Evolutionary conservation across 2,329 filamentous ascomycete genomes (phyloP).

Genomic region (Sphaceloma murrayae): DNA sequence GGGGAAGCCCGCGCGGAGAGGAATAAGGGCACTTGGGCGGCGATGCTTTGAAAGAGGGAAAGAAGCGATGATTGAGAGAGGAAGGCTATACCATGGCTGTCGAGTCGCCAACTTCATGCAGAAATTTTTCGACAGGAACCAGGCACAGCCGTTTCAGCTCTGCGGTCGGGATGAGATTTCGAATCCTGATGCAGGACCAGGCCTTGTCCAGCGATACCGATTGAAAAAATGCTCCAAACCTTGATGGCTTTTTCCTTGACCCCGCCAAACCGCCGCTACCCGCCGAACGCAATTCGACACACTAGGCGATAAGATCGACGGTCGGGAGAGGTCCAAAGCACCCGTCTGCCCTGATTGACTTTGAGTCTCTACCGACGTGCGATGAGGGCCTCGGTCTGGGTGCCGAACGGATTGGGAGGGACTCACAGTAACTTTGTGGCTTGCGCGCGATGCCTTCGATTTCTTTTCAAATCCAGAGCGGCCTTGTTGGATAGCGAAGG

Average conservation of each 20-base stretch:
- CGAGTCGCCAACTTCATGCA: constrained; percentile 1
- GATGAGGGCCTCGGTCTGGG: too few species aligned
- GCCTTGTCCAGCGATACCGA: constrained; percentile 5
- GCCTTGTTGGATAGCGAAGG: too few species aligned
- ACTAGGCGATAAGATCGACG: not conserved
- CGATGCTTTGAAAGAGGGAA: not conserved
- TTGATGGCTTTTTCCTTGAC: constrained; percentile 1
- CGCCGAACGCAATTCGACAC: not conserved
- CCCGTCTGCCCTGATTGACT: not conserved
- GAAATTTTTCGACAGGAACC: constrained; percentile 6
- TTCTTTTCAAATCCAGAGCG: not conserved
- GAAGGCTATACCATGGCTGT: constrained; percentile 1
- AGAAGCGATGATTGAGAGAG: not conserved
- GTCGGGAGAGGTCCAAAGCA: constrained; percentile 4
- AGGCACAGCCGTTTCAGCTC: constrained; percentile 11
- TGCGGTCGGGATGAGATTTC: constrained; percentile 1
- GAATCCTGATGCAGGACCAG: constrained; percentile 7
- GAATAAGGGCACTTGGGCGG: not conserved
- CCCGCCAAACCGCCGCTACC: constrained; percentile 4
- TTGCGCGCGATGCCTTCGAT: not conserved
- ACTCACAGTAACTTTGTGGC: too few species aligned
- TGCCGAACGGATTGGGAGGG: too few species aligned
- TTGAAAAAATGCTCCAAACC: constrained; percentile 6
- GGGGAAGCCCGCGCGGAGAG: constrained; percentile 10
- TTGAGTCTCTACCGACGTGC: not conserved